phyloP scores from a whole-genome alignment of 2,329 filamentous ascomycete species.

The Talaromyces sp. region DNA sequence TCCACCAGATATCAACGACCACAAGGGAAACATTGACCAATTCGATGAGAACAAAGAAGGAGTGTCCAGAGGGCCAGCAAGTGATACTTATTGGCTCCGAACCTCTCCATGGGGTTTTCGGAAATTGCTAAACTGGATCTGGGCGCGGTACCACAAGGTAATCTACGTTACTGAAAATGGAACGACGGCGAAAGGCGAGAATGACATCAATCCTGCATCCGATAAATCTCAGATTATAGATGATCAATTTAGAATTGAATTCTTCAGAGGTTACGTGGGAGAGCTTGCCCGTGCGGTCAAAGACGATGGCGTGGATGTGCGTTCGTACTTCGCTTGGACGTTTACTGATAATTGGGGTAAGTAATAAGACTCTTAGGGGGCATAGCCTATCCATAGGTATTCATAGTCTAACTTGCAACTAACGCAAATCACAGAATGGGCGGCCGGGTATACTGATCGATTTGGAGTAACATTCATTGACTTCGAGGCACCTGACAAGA shows the following conservation, averaged over 20 bases:
- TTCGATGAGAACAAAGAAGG: slow-evolving; percentile 65
- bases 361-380: slow-evolving; percentile 24
- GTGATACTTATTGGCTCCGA: slow-evolving; percentile 72
- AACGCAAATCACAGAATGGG: slow-evolving; percentile 71
- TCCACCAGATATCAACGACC: slow-evolving; percentile 55
- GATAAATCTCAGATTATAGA: slow-evolving; percentile 64
- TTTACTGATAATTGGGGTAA: slow-evolving; percentile 61
- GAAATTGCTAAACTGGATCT: slow-evolving; percentile 68
- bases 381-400: neutral
- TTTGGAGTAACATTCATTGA: slow-evolving; percentile 78
- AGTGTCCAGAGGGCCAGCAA: slow-evolving; percentile 70
- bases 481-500: slow-evolving; percentile 68
- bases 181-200: slow-evolving; percentile 74
- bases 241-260: slow-evolving; percentile 72
- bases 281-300: slow-evolving; percentile 58
- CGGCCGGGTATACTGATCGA: slow-evolving; percentile 74
- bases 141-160: slow-evolving; percentile 66
- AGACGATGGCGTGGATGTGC: slow-evolving; percentile 70
- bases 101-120: slow-evolving; percentile 71
- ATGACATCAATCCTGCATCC: slow-evolving; percentile 42
- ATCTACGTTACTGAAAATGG: slow-evolving; percentile 85
- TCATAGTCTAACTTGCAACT: neutral
- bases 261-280: slow-evolving; percentile 69
- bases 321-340: slow-evolving; percentile 76
- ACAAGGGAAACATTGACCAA: slow-evolving; percentile 68